These are phyloP conservation scores for Chlamydomonas asymmetrica DNA, from an alignment of 139 green algal genomes.

Conservation along the genomic window DNA sequence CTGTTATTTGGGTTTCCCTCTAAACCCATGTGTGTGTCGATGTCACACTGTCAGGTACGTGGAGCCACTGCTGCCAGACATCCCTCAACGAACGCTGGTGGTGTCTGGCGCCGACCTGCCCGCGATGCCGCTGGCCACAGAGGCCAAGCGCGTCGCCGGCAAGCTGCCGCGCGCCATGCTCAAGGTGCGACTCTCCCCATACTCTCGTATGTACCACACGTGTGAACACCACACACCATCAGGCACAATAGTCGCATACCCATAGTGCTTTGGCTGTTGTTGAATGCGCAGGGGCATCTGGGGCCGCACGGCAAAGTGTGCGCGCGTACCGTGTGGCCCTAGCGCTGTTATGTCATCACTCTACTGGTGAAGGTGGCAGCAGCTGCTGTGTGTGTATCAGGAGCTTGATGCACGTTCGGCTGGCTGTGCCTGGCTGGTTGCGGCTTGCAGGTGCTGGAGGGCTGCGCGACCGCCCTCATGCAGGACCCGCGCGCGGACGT, in stretches of 20 bases:
- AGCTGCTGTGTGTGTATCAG: no score
- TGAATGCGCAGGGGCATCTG: no score
- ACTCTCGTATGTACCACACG: background rate
- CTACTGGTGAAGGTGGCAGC: no score
- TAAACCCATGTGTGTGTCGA: background rate
- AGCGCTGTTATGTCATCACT: no score
- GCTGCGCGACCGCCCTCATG: no score
- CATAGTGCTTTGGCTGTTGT: background rate
- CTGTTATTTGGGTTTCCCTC: background rate
- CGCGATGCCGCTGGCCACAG: constrained; percentile 56
- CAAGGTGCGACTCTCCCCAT: background rate
- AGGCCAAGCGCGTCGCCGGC: constrained; percentile 55
- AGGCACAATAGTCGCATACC: background rate
- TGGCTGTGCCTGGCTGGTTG: no score
- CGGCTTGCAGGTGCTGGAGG: no score
- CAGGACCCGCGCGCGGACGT: no score
- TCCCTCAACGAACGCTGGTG: constrained; percentile 70
- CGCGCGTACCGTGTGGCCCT: no score
- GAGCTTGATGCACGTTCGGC: no score
- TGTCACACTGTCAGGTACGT: constrained; percentile 50
- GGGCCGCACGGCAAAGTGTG: no score
- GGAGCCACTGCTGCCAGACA: constrained; percentile 44
- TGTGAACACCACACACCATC: background rate
- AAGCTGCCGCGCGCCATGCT: constrained; percentile 45
- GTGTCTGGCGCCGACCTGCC: constrained; percentile 41